Conservation (phyloP, 306 rosid species). For the Macrotyloma uniflorum region DNA sequence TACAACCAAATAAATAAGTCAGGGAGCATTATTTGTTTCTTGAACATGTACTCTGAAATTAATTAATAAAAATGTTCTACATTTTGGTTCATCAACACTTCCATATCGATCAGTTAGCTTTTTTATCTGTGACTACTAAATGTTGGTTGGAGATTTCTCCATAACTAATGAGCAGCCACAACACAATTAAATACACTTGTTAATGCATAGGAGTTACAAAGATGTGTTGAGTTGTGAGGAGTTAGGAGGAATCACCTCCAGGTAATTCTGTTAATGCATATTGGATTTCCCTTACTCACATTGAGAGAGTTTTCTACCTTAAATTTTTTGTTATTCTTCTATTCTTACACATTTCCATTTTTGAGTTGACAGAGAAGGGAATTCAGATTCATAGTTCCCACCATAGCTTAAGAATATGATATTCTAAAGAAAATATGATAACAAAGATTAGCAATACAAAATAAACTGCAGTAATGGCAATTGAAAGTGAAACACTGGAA, state of each 20-base stretch:
- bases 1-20: constrained; percentile 29
- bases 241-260: background rate
- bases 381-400: too few species aligned
- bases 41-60: background rate
- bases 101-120: background rate
- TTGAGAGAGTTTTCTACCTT: too few species aligned
- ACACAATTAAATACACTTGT: too few species aligned
- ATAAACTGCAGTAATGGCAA: background rate
- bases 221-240: background rate
- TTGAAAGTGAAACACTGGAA: too few species aligned
- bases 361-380: too few species aligned
- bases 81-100: background rate
- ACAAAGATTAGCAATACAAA: background rate
- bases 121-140: background rate
- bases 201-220: background rate
- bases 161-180: too few species aligned
- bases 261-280: background rate
- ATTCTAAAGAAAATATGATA: background rate
- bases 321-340: too few species aligned
- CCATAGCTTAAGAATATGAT: background rate
- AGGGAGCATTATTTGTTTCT: constrained; percentile 9
- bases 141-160: background rate
- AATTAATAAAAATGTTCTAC: constrained; percentile 22
- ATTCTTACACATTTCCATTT: too few species aligned
- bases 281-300: too few species aligned